Base-by-base conservation (phyloP, 148 eudicot species). In the Drosera capensis region DNA sequence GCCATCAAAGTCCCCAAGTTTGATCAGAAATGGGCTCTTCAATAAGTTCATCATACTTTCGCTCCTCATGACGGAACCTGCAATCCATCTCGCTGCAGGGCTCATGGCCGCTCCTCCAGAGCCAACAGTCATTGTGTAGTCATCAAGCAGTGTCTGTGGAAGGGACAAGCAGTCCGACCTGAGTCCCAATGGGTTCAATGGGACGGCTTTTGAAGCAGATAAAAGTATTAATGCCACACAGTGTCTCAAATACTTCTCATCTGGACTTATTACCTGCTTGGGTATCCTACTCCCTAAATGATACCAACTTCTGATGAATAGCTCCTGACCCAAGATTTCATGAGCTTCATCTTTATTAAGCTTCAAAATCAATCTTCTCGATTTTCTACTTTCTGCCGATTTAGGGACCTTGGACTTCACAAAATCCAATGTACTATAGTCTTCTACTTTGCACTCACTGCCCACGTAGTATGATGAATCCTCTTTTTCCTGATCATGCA, bases 1-100 rank as follows among this genome's bases (percentile, higher is more conserved):
- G 28, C 43, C 40, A 22, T 70, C 65, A 5, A 47, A 40, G 28
- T 43, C 41, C 8, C 73, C 74, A 45, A 68, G 72, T 43, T 55
- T 67, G 50, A 54, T 63, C 63, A 72, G 64, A 45, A 75, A 70
- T 17, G 95, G 86, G 66, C 72, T 72, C 9, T 62, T 65, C 57
- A 80, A 34, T 54, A 80, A 64, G 59, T 59, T 75, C 15, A 75
- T 64, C 73, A 71, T 73, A 62, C 74, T 75, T 57, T 48, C 54
- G 71, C 92, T 67, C 35, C 51, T 57, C 52, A 68, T 62, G 5
- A 72, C 51, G 20, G 66, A 54, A 44, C 84, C 82, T 47, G 68
- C 62, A 50, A 70, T 57, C 40, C 54, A 54, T 24, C 71, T 57
- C 20, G 43, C 69, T 7, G 41, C 23, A 18, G 68, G 40, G 40